Conservation (phyloP, 2,329 filamentous ascomycete genomes). For the Beauveria medogensis region DNA sequence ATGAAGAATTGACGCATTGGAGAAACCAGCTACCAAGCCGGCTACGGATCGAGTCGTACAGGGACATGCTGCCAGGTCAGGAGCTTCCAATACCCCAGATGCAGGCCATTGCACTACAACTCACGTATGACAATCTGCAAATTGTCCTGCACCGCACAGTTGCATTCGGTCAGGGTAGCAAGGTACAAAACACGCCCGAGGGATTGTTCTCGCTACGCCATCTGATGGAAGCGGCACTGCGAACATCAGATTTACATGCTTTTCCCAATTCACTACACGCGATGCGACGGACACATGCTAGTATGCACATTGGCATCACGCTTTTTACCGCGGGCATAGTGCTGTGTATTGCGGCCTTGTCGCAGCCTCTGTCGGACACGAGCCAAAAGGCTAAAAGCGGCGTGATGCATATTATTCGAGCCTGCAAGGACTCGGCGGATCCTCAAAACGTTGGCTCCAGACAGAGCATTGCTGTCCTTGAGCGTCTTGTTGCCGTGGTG, state of each 20-base stretch:
- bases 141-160: constrained; percentile 7
- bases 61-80: background rate
- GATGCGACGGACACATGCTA: constrained; percentile 3
- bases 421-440: constrained; percentile 1
- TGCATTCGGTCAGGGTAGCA: constrained; percentile 1
- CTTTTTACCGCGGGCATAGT: constrained; percentile 11
- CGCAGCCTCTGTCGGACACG: constrained; percentile 4
- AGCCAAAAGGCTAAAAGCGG: constrained; percentile 6
- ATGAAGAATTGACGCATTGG: constrained; percentile 2
- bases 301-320: constrained; percentile 11
- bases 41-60: constrained; percentile 4
- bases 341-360: constrained; percentile 4
- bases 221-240: constrained; percentile 1
- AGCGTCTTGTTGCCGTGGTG: constrained; percentile 9
- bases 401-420: constrained; percentile 11
- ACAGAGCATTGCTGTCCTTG: constrained; percentile 9
- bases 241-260: background rate
- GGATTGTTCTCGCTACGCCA: background rate
- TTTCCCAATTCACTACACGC: constrained; percentile 5
- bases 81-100: background rate
- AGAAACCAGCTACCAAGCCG: background rate
- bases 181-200: background rate
- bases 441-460: constrained; percentile 1
- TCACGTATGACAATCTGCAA: constrained; percentile 10
- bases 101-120: constrained; percentile 8